Evolutionary conservation across 2,329 filamentous ascomycete species (phyloP), one percentile per base, ranked within the genome.

Genomic region (Onygenales sp.): DNA sequence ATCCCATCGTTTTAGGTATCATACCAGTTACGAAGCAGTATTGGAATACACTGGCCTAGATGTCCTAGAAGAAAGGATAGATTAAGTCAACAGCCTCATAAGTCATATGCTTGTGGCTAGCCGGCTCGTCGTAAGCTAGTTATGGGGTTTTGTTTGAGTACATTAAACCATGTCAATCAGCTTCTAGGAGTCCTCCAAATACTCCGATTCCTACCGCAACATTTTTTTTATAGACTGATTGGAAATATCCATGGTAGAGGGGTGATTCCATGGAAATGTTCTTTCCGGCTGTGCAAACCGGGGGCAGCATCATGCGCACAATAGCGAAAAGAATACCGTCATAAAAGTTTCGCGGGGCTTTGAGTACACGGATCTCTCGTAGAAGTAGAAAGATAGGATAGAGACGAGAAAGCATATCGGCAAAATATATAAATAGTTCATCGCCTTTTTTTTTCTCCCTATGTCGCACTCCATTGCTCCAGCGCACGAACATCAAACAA

Each of bases 161-260:
- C 81, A 67, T 95, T 95, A 72, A 94, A 94, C 88, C 88, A 93
- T 1, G 88, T 94, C 66, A 94, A 72, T 1, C 89, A 88, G 68
- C 86, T 93, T 59, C 79, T 76, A 0, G 89, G 88, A n/a, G 79
- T 85, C 59, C 87, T 79, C 77, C 87, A 85, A 31, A 78, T 76
- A 0, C 88, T 87, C 51, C 80, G 74, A 55, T 86, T 69, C 36
- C 86, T 85, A 39, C 87, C 84, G 53, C 82, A 86, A 65, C 83
- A 87, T 62, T 79, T 83, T 59, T 83, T 80, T 56, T 87, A 75
- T 79, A 85, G 87, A 58, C 72, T 82, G 17, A 92, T 59, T 0
- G 88, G 87, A 79, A 78, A 82, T 10, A 92, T 79, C 89, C 89
- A 95, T 47, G 80, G 80, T 65, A 82, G 81, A 11, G 84, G 82